Base-by-base conservation (phyloP, 1,284 basidiomycete genomes). In the Porogramme epimiltina region DNA sequence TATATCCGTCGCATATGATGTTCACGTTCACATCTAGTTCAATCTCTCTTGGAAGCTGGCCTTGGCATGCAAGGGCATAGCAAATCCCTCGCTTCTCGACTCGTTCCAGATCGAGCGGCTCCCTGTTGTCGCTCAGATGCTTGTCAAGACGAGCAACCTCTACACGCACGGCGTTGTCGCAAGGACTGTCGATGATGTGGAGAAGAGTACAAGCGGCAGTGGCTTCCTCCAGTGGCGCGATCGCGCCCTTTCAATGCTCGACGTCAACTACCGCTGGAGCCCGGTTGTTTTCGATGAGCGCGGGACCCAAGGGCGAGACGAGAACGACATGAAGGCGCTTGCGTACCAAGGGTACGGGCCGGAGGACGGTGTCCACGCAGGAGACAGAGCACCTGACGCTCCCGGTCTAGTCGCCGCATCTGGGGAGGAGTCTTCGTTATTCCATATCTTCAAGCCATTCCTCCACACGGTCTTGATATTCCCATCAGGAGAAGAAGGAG, bases 201-300 rank as follows among this genome's bases (percentile, higher is more conserved):
- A n/a, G 9, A 18, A 33, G 16, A 19, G 19, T 15, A 33, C 23
- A 16, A 36, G 41, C 19, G 23, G 47, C 13, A 23, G 40, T 15
- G 18, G 61, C n/a, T 62, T 49, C 41, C 2, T 49, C 33, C n/a
- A 26, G 19, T 46, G 50, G 45, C 45, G 33, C 3, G 19, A 42
- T 25, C 2, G 8, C n/a, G 18, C 62, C 2, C 64, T 78, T 24
- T 56, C 62, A 19, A 72, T 74, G 59, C 67, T 78, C 34, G 76
- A 76, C 1, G 68, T 79, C 31, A 79, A 79, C 60, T 79, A 75
- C 52, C 70, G 77, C 19, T 73, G 73, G 70, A 79, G 77, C 57
- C 63, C 71, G 3, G 70, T 78, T 42, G 68, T 78, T 20, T 34
- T 75, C n/a, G 75, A 79, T 46, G 74, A 73, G 9, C 42, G 57